Percentiles rank a stretch among this genome's conserved stretches.
Evolutionary conservation across 768 basidiomycete species (phyloP).

Genomic region (Agaricus sinodeliciosus): DNA sequence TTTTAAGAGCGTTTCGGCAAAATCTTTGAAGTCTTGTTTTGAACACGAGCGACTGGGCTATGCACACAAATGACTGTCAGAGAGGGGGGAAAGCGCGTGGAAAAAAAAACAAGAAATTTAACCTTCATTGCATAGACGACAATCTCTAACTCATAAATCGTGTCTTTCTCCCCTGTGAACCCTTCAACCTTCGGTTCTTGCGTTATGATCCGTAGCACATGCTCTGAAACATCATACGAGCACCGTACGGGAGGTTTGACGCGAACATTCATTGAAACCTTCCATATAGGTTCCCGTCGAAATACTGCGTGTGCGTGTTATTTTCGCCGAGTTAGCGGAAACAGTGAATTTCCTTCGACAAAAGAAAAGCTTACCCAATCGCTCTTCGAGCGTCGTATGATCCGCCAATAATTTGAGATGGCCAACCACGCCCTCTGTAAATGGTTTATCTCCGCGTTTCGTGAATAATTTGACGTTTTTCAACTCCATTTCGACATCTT

Average conservation of each 20-base stretch:
- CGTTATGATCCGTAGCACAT: conserved; percentile 45
- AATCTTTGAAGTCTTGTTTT: conserved; percentile 48
- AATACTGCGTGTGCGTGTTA: conserved; percentile 38
- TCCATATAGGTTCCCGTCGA: conserved; percentile 63
- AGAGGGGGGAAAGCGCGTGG: neutral
- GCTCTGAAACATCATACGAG: conserved; percentile 49
- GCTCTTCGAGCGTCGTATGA: conserved; percentile 32
- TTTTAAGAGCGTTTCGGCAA: conserved; percentile 38
- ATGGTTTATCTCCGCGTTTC: conserved; percentile 50
- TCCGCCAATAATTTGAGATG: conserved; percentile 52
- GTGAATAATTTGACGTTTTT: conserved; percentile 56
- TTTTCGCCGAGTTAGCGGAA: neutral
- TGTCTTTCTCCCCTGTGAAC: conserved; percentile 1
- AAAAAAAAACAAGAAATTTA: conserved; percentile 6
- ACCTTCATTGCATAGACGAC: conserved; percentile 66
- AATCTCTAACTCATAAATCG: conserved; percentile 25
- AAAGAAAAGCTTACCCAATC: conserved; percentile 36
- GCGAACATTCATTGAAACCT: conserved; percentile 63
- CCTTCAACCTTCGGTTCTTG: conserved; percentile 36
- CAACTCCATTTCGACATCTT: conserved; percentile 47
- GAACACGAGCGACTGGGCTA: conserved; percentile 43
- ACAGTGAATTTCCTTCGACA: neutral
- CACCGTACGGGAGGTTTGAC: conserved; percentile 50
- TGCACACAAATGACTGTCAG: neutral
- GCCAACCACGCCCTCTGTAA: conserved; percentile 54